Base-by-base conservation (phyloP, 2,329 filamentous ascomycete genomes). In the Neocucurbitaria cava region DNA sequence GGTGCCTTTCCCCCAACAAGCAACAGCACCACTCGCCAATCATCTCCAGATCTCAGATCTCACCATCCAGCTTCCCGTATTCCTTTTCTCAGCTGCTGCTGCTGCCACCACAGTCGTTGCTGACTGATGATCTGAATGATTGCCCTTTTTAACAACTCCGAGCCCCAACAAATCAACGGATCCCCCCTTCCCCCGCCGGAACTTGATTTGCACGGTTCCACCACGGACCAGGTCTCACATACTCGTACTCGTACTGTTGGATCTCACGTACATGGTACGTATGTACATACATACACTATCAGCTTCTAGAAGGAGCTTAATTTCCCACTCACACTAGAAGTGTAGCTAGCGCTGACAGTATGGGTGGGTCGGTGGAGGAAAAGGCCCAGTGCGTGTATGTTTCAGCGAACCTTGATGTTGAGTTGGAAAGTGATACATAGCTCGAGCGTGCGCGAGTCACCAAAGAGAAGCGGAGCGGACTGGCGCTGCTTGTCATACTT, bases 281-380 rank as follows among this genome's bases (percentile, higher is more conserved):
- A n/a, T n/a, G n/a, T n/a, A n/a, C n/a, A n/a, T n/a, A n/a, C n/a
- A n/a, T n/a, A n/a, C n/a, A n/a, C n/a, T n/a, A n/a, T n/a, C n/a
- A n/a, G 42, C 52, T 54, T 51, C 52, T 47, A 43, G 47, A 51
- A 51, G n/a, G 20, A n/a, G 49, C 11, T 43, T 43, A n/a, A 20
- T 17, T 20, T 7, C 6, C 28, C 41, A 43, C 5, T 20, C 23
- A 41, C 20, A 23, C 10, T 15, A 15, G 40, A n/a, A n/a, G n/a
- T n/a, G n/a, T n/a, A n/a, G n/a, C n/a, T 46, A 15, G 21, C 21
- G 44, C 44, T 47, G 44, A 47, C 33, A n/a, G 31, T 11, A 13
- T 49, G 40, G 35, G 11, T 38, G 15, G 35, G 9, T 18, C 18
- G 13, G n/a, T 7, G 13, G n/a, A 11, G 8, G 3, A 5, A 8